A percentile compares a stretch with the other conserved stretches of the same genome.
Evolutionary conservation across 108 stramenopile species (phyloP).

Genomic region (Stephanodiscus minutulus): DNA sequence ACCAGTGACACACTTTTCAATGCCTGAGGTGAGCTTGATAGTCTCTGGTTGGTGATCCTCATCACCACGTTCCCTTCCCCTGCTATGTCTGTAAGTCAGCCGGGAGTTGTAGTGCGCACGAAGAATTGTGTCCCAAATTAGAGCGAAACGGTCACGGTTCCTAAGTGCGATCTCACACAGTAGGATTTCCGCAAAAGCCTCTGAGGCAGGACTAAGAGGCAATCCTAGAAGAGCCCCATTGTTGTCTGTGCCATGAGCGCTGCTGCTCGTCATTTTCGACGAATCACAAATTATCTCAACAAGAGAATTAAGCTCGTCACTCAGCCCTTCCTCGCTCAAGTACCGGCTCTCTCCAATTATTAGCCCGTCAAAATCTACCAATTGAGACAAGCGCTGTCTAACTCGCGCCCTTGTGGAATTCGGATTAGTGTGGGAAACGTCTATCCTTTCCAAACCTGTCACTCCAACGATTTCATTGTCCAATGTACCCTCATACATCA

Average conservation of each 20-base stretch:
- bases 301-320: conserved; percentile 59
- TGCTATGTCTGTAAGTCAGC: conserved; percentile 36
- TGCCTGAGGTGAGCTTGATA: conserved; percentile 58
- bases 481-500: conserved; percentile 65
- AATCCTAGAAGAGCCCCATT: conserved; percentile 18
- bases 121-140: conserved; percentile 70
- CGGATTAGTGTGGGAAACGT: conserved; percentile 46
- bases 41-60: conserved; percentile 27
- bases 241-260: conserved; percentile 2
- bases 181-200: conserved; percentile 84
- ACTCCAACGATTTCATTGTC: conserved; percentile 59
- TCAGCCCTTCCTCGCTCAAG: conserved; percentile 62
- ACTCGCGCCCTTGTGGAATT: conserved; percentile 68
- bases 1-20: conserved; percentile 83
- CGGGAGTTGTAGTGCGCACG: conserved; percentile 62
- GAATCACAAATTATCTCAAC: conserved; percentile 53
- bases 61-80: conserved; percentile 1
- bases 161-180: conserved; percentile 81
- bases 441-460: conserved; percentile 81
- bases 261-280: conserved; percentile 26
- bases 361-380: conserved; percentile 66
- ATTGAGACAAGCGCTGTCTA: conserved; percentile 63
- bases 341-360: conserved; percentile 78
- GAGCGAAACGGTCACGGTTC: conserved; percentile 73
- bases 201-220: conserved; percentile 81